These are phyloP conservation scores for Kitagawia praeruptora DNA, from an alignment of 129 eudicot species.

Conservation along the genomic window DNA sequence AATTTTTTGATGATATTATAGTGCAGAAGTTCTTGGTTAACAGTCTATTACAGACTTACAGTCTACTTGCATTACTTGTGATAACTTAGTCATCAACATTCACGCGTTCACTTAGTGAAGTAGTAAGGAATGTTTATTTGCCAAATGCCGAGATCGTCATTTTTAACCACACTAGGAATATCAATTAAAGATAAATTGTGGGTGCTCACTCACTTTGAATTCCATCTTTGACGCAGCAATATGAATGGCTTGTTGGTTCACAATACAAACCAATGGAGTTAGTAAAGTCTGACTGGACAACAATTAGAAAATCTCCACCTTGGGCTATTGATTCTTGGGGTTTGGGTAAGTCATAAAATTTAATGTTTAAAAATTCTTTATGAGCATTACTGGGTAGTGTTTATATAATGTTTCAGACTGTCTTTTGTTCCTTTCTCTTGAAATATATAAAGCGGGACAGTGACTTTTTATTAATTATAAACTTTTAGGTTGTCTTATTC, in stretches of 20 bases:
- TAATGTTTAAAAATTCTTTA: neutral
- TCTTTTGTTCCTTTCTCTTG: neutral
- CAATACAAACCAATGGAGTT: slow-evolving; percentile 97
- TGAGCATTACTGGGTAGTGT: slow-evolving; percentile 2
- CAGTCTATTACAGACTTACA: neutral
- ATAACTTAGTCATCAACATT: neutral
- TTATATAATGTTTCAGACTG: neutral
- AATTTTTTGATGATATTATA: neutral
- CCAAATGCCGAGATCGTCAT: neutral
- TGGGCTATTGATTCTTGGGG: slow-evolving; percentile 99
- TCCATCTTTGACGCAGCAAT: slow-evolving; percentile 51
- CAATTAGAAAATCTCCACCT: slow-evolving; percentile 82
- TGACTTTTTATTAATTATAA: neutral
- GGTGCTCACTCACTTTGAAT: slow-evolving; percentile 3
- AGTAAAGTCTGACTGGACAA: slow-evolving; percentile 75
- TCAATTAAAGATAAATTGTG: neutral
- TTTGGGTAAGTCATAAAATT: slow-evolving; percentile 50
- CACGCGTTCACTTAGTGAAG: neutral
- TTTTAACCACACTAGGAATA: neutral
- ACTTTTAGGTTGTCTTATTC: slow-evolving; percentile 80
- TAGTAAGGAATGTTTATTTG: neutral
- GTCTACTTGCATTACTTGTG: neutral
- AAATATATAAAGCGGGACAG: neutral
- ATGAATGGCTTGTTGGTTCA: slow-evolving; percentile 84
- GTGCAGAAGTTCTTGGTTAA: neutral